Evolutionary conservation across 2,329 filamentous ascomycete species (phyloP).

Genomic region (Alternaria burnsii): DNA sequence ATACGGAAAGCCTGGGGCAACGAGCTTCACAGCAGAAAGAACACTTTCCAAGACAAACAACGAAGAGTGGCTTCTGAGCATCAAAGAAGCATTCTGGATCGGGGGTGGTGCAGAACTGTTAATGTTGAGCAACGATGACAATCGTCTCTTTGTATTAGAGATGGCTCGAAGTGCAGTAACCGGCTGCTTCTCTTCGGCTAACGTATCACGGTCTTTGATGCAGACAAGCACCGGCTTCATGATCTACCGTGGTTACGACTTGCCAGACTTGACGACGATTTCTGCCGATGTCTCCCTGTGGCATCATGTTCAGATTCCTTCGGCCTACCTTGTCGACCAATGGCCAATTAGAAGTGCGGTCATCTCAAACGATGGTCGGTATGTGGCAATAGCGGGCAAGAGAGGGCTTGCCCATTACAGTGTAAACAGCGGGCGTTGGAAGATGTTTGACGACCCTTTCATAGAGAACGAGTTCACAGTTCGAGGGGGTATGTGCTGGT

Average conservation of each 20-base stretch:
- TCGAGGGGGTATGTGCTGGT: constrained; percentile 97
- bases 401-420: constrained; percentile 95
- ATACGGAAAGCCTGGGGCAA: constrained; percentile 88
- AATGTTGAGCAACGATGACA: constrained; percentile 73
- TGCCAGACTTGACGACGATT: constrained; percentile 88
- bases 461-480: constrained; percentile 92
- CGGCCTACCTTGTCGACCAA: constrained; percentile 85
- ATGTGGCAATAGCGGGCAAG: constrained; percentile 93
- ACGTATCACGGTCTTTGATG: constrained; percentile 86
- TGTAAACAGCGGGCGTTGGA: constrained; percentile 92
- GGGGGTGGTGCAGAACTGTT: constrained; percentile 87
- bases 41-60: constrained; percentile 70
- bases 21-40: constrained; percentile 78
- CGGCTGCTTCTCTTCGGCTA: constrained; percentile 89
- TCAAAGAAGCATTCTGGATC: constrained; percentile 83
- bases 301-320: constrained; percentile 89
- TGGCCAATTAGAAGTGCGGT: constrained; percentile 91
- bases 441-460: constrained; percentile 82
- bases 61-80: constrained; percentile 85
- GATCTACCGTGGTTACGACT: constrained; percentile 91
- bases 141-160: constrained; percentile 85
- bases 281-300: constrained; percentile 93
- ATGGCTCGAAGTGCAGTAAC: constrained; percentile 94
- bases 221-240: constrained; percentile 89
- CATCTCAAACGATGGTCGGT: constrained; percentile 90